Evolutionary conservation across 202 grass and related monocot genomes (phyloP).

Genomic region (Eragrostis tef): DNA sequence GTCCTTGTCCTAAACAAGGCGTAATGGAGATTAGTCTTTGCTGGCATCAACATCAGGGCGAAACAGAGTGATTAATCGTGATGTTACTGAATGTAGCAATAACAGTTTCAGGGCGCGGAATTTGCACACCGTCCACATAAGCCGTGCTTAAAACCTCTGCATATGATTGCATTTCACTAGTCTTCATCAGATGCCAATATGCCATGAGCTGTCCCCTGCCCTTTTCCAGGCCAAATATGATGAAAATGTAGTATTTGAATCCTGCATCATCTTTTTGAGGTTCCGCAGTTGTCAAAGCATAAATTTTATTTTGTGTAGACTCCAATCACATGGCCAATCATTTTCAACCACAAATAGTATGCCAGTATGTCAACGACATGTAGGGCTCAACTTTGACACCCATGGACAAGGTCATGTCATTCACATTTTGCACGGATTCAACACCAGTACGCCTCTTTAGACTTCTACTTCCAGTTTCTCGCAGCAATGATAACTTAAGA

Average conservation of each 20-base stretch:
- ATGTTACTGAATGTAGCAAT: background rate
- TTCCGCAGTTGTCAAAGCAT: background rate
- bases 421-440: conserved; percentile 20
- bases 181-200: too few species aligned
- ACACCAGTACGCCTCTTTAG: background rate
- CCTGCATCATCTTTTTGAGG: background rate
- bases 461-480: background rate
- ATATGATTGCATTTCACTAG: too few species aligned
- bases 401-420: background rate
- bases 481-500: background rate
- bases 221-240: too few species aligned
- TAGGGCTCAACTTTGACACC: background rate
- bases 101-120: background rate
- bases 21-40: background rate
- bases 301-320: background rate
- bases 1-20: background rate
- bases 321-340: conserved; percentile 26
- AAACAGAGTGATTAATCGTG: background rate
- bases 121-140: background rate
- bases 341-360: background rate
- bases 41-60: background rate
- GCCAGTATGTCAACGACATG: background rate
- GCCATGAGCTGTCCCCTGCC: too few species aligned
- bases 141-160: too few species aligned
- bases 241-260: background rate